These are phyloP conservation scores for Calonectria montana DNA, from an alignment of 2,329 filamentous ascomycete genomes.

Conservation along the genomic window DNA sequence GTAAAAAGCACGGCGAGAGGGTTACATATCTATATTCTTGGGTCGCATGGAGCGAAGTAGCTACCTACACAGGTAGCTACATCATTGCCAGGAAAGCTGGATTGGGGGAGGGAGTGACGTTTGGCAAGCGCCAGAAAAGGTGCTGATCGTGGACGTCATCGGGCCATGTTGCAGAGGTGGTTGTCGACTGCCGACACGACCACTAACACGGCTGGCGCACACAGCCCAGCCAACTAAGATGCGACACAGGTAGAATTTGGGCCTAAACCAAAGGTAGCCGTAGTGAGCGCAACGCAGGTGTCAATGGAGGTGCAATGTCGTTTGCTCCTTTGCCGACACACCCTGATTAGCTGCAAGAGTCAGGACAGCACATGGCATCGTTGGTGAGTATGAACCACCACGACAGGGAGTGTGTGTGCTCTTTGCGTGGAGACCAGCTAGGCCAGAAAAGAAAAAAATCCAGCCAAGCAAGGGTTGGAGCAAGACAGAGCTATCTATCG, in stretches of 20 bases:
- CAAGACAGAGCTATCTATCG: neutral
- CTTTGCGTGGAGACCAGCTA: neutral
- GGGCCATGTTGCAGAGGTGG: slow-evolving; percentile 26
- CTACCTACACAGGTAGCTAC: neutral
- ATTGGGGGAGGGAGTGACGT: slow-evolving; percentile 46
- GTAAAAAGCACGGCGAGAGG: neutral
- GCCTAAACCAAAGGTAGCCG: neutral
- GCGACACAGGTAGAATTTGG: neutral
- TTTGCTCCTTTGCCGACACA: neutral
- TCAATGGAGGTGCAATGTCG: neutral
- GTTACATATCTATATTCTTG: slow-evolving; percentile 42
- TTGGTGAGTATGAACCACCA: neutral
- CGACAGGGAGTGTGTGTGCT: neutral
- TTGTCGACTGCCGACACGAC: neutral
- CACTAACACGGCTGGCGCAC: neutral
- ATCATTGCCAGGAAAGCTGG: slow-evolving; percentile 14
- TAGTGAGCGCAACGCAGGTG: neutral
- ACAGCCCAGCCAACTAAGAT: neutral
- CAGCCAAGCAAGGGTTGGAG: slow-evolving; percentile 9
- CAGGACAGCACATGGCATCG: neutral
- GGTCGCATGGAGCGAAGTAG: neutral
- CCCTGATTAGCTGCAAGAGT: neutral
- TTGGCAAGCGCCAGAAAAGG: slow-evolving; percentile 40
- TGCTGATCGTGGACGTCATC: slow-evolving; percentile 50
- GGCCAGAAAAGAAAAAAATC: neutral